Base-by-base conservation (phyloP, 1,284 basidiomycete genomes). In the Agroathelia rolfsii region DNA sequence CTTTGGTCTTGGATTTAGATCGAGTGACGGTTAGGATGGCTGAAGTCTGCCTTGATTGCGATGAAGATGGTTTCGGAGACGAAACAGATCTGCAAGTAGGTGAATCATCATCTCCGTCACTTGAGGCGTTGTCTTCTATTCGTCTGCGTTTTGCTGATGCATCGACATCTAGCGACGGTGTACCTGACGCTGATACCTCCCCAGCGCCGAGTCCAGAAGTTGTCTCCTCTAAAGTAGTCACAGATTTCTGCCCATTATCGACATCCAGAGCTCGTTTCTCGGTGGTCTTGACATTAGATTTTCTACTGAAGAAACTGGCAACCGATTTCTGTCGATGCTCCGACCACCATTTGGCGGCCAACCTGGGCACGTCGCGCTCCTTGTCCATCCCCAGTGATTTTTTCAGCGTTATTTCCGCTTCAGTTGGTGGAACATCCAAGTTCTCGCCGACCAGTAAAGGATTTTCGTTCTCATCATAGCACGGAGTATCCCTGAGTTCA, bases 241-340 rank as follows among this genome's bases (percentile, higher is more conserved):
- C n/a, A n/a, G n/a, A n/a, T n/a, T n/a, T n/a, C n/a, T n/a, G n/a
- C n/a, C n/a, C n/a, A n/a, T n/a, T n/a, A n/a, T n/a, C n/a, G n/a
- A n/a, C n/a, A n/a, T n/a, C n/a, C n/a, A 42, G 39, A 34, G 40
- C 43, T 33, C 24, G 33, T 22, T 26, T 30, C 30, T 26, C 13
- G 39, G 34, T 30, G 34, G 31, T 12, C 32, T 37, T 47, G 30
- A 34, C 44, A 23, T 40, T 41, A 4, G 32, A 50, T 34, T 62
- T 66, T 46, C 73, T 75, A 8, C 61, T 64, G 48, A 94, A 94
- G 58, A 94, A 92, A 28, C 67, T 74, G 25, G 77, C 77, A 11
- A 94, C 58, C 18, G 77, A 61, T 20, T 66, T 81, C 52, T 95
- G 90, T 54, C 81, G 82, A 49, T 81, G 84, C 53, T 94, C 89